Base-by-base conservation (phyloP, 805 yeast species). In the Metschnikowia matae region DNA sequence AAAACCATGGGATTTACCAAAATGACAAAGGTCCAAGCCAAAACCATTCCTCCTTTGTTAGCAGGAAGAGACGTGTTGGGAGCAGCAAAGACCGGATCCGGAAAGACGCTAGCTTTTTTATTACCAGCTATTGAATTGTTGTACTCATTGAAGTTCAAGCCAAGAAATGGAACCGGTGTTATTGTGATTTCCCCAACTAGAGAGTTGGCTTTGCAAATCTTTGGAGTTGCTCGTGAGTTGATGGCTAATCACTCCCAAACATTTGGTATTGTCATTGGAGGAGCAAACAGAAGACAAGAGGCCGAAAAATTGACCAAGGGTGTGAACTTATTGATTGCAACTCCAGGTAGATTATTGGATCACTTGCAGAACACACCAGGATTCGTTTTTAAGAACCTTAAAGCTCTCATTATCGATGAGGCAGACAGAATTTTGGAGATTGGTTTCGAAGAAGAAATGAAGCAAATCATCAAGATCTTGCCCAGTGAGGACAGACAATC, bases 31-130 rank as follows among this genome's bases (percentile, higher is more conserved):
- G 98, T 94, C 8, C 99, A 94, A 71, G 85, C 96, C 26, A 83
- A 92, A 70, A 90, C 99, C 11, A 94, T 94, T 49, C 98, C 99
- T 6, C 98, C 99, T 10, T 76, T 94, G 54, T 72, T 95, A 55
- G 97, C 98, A 1, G 99, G 99, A 40, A 82, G 92, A 60, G 99
- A 94, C 70, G 98, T 95, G 18, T 78, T 94, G 48, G 99, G 99
- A 58, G 99, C 99, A n/a, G 99, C 99, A 50, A 92, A 91, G 73
- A 94, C 99, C 2, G 99, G 99, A 48, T 90, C 97, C 1, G 99
- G 99, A 66, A 94, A 94, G 74, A 94, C 99, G 0, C 74, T 95
- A 54, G 98, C 99, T 8, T 94, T 94, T 61, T 75, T 94, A 63
- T 80, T 94, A 53, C 99, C 99, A 13, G 99, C 99, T 32, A 85